A percentile compares a stretch with the other conserved stretches of the same genome.
Conservation (phyloP, 768 basidiomycete genomes). For the Rhodotorula babjevae region DNA sequence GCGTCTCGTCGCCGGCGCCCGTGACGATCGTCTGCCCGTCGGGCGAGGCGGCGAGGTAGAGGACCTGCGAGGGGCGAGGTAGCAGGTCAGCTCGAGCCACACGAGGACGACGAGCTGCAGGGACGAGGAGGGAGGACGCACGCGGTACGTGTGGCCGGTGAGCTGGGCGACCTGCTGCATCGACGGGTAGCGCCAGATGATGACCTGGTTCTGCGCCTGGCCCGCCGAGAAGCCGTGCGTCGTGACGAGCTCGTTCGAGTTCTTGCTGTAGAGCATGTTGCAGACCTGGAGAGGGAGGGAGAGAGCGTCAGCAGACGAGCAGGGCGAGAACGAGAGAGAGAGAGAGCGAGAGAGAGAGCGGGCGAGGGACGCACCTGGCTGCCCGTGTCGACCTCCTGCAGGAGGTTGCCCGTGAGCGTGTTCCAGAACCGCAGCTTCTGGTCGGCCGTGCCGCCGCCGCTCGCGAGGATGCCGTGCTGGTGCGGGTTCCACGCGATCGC, state of each 20-base stretch:
- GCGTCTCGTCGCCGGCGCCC: constrained; percentile 93
- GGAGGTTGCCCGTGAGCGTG: constrained; percentile 73
- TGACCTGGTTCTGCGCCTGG: constrained; percentile 78
- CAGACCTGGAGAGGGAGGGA: constrained; percentile 61
- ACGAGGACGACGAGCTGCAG: too few species aligned
- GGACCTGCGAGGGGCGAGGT: constrained; percentile 3
- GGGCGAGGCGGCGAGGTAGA: constrained; percentile 87
- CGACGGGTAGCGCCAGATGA: constrained; percentile 74
- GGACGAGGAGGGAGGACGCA: constrained; percentile 57
- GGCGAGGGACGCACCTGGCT: constrained; percentile 66
- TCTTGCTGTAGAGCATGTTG: constrained; percentile 84
- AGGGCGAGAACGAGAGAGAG: too few species aligned
- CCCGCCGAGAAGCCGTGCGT: constrained; percentile 95
- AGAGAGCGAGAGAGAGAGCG: too few species aligned
- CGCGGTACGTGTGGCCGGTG: constrained; percentile 89
- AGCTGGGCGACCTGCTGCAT: constrained; percentile 91
- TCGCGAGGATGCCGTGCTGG: constrained; percentile 79
- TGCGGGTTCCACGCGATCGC: constrained; percentile 99
- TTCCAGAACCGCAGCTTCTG: constrained; percentile 99
- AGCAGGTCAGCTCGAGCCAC: background rate
- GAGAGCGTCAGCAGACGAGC: too few species aligned
- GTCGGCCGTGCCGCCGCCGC: constrained; percentile 97
- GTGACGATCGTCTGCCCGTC: constrained; percentile 98
- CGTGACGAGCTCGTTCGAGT: constrained; percentile 90
- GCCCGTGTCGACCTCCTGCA: constrained; percentile 82